These are phyloP conservation scores for Parastagonospora nodorum DNA, from an alignment of 2,329 filamentous ascomycete species.

Conservation along the genomic window DNA sequence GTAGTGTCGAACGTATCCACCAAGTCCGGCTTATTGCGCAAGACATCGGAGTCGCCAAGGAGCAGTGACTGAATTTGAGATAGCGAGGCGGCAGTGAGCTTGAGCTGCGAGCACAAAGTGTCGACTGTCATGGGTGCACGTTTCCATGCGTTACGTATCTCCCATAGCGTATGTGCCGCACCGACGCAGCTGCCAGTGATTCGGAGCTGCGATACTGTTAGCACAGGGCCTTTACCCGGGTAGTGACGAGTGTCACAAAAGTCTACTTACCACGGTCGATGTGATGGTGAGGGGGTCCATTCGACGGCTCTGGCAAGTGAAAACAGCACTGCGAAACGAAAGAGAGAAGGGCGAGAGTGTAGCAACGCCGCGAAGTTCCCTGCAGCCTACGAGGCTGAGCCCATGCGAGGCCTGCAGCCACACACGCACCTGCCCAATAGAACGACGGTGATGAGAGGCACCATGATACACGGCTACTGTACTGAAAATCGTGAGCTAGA, in stretches of 20 bases:
- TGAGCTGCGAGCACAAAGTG: conserved; percentile 22
- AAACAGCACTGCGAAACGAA: too few species aligned
- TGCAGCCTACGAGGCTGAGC: too few species aligned
- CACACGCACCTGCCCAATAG: too few species aligned
- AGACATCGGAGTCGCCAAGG: conserved; percentile 8
- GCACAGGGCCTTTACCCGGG: not conserved
- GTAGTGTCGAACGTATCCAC: conserved; percentile 22
- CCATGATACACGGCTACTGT: too few species aligned
- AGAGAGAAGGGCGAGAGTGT: too few species aligned
- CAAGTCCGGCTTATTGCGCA: conserved; percentile 15
- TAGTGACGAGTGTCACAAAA: too few species aligned
- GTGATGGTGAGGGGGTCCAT: not conserved
- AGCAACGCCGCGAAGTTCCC: too few species aligned
- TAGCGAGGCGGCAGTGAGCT: conserved; percentile 19
- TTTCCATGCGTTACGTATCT: conserved; percentile 18
- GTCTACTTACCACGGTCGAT: too few species aligned
- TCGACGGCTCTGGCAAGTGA: too few species aligned
- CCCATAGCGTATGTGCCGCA: conserved; percentile 16
- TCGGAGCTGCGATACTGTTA: conserved; percentile 8
- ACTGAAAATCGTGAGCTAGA: too few species aligned
- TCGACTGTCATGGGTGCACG: conserved; percentile 19
- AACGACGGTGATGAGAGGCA: too few species aligned
- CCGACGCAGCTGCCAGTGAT: conserved; percentile 17
- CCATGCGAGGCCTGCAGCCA: too few species aligned
- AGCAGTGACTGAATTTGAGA: conserved; percentile 24